phyloP scores from a whole-genome alignment of 441 rosid species.

The Gossypium aridum region DNA sequence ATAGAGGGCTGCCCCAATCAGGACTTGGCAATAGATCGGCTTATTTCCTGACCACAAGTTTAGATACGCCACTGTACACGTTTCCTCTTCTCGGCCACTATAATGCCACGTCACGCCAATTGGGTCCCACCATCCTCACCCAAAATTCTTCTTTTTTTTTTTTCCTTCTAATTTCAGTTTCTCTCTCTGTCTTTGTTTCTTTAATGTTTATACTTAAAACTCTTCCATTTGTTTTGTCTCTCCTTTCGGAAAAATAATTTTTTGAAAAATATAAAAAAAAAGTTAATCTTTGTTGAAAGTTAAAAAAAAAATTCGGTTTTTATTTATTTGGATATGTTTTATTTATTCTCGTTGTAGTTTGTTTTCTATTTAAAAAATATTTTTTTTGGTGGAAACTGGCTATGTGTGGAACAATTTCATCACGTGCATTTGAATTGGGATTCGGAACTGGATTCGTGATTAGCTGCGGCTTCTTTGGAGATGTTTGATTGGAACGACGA shows the following conservation, averaged over 20 bases:
- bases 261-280: not conserved
- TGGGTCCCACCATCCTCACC: conserved; percentile 4
- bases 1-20: conserved; percentile 26
- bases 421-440: conserved; percentile 23
- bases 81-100: conserved; percentile 31
- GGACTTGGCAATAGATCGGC: conserved; percentile 30
- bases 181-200: conserved; percentile 4
- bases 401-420: conserved; percentile 45
- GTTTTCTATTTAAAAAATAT: not conserved
- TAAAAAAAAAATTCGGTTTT: not conserved
- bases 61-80: conserved; percentile 41
- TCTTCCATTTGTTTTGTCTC: not conserved
- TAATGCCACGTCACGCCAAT: conserved; percentile 16
- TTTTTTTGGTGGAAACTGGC: conserved; percentile 28
- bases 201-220: conserved; percentile 1
- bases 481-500: conserved; percentile 99
- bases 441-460: conserved; percentile 23
- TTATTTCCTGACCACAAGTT: conserved; percentile 49
- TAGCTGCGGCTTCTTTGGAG: conserved; percentile 29
- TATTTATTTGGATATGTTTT: not conserved
- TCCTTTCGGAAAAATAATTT: not conserved
- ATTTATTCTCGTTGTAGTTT: not conserved
- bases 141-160: not conserved
- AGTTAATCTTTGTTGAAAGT: not conserved
- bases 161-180: not conserved